phyloP scores from a whole-genome alignment of 2,329 filamentous ascomycete species.

The Delphinella strobiligena region DNA sequence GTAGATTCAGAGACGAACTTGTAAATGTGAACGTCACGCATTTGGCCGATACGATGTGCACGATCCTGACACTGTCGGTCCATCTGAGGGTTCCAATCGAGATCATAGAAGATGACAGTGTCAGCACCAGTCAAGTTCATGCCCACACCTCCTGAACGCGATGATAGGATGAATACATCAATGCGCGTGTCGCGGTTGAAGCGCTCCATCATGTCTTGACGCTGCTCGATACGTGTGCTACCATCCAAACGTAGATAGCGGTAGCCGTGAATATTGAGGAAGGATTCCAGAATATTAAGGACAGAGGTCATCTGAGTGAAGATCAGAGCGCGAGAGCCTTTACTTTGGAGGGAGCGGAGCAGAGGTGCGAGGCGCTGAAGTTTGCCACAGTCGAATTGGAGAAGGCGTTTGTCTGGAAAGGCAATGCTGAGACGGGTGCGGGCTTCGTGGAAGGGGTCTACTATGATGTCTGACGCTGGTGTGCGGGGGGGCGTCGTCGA shows the following conservation, averaged over 20 bases:
- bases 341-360: constrained; percentile 73
- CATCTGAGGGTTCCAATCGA: constrained; percentile 99
- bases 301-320: constrained; percentile 99
- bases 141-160: constrained; percentile 82
- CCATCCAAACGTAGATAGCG: constrained; percentile 94
- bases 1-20: constrained; percentile 52
- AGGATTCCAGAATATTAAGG: constrained; percentile 91
- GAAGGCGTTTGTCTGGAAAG: constrained; percentile 88
- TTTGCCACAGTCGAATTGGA: constrained; percentile 97
- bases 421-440: constrained; percentile 89
- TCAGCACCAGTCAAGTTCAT: constrained; percentile 96
- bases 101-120: constrained; percentile 96
- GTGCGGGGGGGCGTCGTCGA: no score
- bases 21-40: constrained; percentile 95
- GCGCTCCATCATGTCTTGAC: constrained; percentile 86
- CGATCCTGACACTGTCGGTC: constrained; percentile 98
- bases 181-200: constrained; percentile 89
- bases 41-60: constrained; percentile 94
- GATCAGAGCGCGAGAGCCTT: constrained; percentile 86
- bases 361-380: constrained; percentile 80
- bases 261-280: constrained; percentile 94
- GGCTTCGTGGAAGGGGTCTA: constrained; percentile 86
- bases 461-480: neutral
- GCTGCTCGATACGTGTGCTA: constrained; percentile 90
- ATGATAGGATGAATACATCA: constrained; percentile 88